Evolutionary conservation across 2,329 filamentous ascomycete genomes (phyloP), one percentile per base, ranked within the genome.

Genomic region (Penicillium rolfsii): DNA sequence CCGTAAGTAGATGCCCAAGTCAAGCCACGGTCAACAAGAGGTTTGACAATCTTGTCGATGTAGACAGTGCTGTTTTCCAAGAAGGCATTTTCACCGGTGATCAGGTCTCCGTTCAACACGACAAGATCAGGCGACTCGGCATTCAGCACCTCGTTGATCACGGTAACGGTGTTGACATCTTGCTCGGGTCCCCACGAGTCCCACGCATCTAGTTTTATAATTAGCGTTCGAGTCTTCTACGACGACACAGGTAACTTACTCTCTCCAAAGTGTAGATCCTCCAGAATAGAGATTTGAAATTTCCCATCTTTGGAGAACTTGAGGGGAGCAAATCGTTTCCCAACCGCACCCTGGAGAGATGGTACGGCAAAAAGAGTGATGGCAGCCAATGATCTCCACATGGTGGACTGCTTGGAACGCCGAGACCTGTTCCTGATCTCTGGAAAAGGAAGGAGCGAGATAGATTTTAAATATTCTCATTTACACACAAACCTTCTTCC

Each of bases 231-330:
- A 33, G 9, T 33, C 30, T 11, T 33, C 30, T 5, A 33, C 2
- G 30, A 33, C 1, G 11, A 11, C 11, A 33, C 5, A 5, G 30
- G 30, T 33, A 12, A 55, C 70, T 65, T 73, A 85, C 85, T 84
- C 72, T 92, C 89, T 12, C 88, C 89, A 69, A 89, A 89, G 70
- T 92, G 89, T 7, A 91, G 74, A 67, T 92, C 89, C 38, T 86
- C 84, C 61, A 92, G 89, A n/a, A 91, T 81, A 1, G 85, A 72
- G 36, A 84, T 79, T 14, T 82, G 78, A 55, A 84, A 82, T 7
- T 67, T 71, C 14, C 71, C 71, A 52, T 73, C 53, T 24, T 65
- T 46, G 1, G 67, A 63, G 26, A 73, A 73, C 22, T 62, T 68
- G 0, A 72, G 41, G 3, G 53, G 63, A 7, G 64, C 36, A 26